These are phyloP conservation scores for Cryptococcus sp. DNA, from an alignment of 1,284 basidiomycete genomes.

Conservation along the genomic window DNA sequence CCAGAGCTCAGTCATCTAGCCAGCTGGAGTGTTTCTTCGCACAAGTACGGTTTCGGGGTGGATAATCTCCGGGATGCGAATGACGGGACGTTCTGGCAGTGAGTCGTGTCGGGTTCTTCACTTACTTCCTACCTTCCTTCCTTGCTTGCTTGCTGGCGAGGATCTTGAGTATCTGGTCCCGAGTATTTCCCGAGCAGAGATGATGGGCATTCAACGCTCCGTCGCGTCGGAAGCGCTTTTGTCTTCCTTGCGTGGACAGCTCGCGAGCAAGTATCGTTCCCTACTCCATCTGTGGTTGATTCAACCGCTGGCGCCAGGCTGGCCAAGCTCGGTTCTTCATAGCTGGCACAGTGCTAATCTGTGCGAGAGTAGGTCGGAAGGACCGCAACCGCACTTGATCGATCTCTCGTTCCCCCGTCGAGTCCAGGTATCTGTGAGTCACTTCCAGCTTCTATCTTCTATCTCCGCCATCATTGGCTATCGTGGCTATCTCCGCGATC, in stretches of 20 bases:
- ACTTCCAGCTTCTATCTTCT: background rate
- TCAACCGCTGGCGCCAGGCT: too few species aligned
- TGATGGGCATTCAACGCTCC: too few species aligned
- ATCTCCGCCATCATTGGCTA: background rate
- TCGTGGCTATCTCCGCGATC: background rate
- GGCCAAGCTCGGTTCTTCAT: too few species aligned
- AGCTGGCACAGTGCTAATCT: too few species aligned
- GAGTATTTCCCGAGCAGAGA: too few species aligned
- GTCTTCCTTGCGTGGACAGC: too few species aligned
- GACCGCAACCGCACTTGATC: slow-evolving; percentile 94
- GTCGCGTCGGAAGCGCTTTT: too few species aligned
- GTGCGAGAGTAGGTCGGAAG: slow-evolving; percentile 78
- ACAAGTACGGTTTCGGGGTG: slow-evolving; percentile 94
- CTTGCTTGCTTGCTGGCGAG: too few species aligned
- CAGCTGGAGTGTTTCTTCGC: slow-evolving; percentile 95
- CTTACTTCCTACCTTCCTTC: background rate
- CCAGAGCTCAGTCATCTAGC: slow-evolving; percentile 61
- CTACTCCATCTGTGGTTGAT: too few species aligned
- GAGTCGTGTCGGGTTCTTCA: slow-evolving; percentile 52
- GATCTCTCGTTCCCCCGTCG: slow-evolving; percentile 91
- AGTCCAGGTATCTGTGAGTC: slow-evolving; percentile 77
- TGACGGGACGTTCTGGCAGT: slow-evolving; percentile 98
- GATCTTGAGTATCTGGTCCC: too few species aligned
- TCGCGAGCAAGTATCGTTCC: too few species aligned
- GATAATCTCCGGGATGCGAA: slow-evolving; percentile 87